These are phyloP conservation scores for Lodderomyces jiufengensis DNA, from an alignment of 1,139 yeast species.

Conservation along the genomic window DNA sequence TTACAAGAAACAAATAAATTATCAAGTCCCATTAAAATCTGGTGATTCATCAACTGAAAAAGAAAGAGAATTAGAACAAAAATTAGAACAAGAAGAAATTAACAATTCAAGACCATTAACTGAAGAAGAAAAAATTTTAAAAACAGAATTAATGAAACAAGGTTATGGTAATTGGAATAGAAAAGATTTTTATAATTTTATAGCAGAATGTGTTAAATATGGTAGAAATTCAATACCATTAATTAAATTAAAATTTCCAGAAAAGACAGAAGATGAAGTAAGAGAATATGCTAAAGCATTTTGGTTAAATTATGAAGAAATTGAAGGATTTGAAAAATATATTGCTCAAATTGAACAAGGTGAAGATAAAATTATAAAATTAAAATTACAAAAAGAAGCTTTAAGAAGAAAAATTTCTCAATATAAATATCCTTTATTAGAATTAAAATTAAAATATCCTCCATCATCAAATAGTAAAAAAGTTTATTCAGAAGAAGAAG, in stretches of 20 bases:
- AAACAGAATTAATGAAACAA: constrained; percentile 49
- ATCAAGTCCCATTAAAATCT: constrained; percentile 45
- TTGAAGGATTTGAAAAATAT: constrained; percentile 71
- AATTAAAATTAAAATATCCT: constrained; percentile 57
- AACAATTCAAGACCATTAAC: constrained; percentile 63
- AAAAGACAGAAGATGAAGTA: constrained; percentile 66
- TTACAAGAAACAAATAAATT: constrained; percentile 50
- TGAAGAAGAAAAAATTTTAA: constrained; percentile 60
- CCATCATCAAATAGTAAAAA: constrained; percentile 55
- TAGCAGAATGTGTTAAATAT: constrained; percentile 56
- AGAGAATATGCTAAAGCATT: constrained; percentile 62
- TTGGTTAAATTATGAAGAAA: constrained; percentile 61
- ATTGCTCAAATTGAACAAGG: constrained; percentile 69
- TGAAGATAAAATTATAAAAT: constrained; percentile 61
- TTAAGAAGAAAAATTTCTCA: constrained; percentile 59
- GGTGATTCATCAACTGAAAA: constrained; percentile 37
- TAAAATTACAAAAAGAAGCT: constrained; percentile 62
- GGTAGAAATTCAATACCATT: constrained; percentile 63
- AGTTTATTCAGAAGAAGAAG: constrained; percentile 71
- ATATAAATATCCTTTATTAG: constrained; percentile 63
- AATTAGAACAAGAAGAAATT: constrained; percentile 58
- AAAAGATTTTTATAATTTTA: constrained; percentile 67
- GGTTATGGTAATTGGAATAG: constrained; percentile 71
- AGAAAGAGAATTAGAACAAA: constrained; percentile 51
- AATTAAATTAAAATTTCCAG: constrained; percentile 60